Conservation (phyloP, 2,329 filamentous ascomycete species). For the Zelopaecilomyces penicillatus region DNA sequence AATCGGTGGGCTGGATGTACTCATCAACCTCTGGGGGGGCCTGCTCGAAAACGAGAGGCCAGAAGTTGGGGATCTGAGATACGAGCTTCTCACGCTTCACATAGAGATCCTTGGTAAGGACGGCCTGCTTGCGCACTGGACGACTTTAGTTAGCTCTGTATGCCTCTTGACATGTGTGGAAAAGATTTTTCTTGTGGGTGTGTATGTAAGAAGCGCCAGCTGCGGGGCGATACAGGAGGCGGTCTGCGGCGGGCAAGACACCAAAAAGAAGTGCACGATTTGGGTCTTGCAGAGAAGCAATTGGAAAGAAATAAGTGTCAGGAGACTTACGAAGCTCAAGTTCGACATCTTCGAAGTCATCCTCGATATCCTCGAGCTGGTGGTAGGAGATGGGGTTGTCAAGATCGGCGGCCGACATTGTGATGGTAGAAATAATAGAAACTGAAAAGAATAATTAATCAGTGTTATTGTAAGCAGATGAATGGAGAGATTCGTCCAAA, state of each 20-base stretch:
- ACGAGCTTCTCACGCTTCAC: constrained; percentile 64
- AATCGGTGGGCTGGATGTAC: constrained; percentile 76
- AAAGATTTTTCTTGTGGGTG: not conserved
- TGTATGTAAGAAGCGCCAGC: not conserved
- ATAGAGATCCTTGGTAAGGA: constrained; percentile 63
- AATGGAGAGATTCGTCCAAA: not conserved
- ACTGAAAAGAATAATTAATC: constrained; percentile 5
- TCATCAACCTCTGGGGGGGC: constrained; percentile 79
- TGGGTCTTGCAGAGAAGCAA: not conserved
- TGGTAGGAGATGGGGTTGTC: constrained; percentile 54
- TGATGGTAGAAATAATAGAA: constrained; percentile 10
- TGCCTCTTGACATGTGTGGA: not conserved
- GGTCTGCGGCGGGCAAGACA: not conserved
- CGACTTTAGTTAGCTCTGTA: not conserved
- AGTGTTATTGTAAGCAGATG: not conserved
- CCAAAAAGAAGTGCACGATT: not conserved
- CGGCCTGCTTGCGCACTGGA: constrained; percentile 64
- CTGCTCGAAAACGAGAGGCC: constrained; percentile 87
- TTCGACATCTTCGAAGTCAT: constrained; percentile 77
- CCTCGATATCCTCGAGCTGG: constrained; percentile 70
- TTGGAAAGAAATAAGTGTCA: not conserved
- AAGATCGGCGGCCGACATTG: constrained; percentile 27
- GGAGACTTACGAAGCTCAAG: constrained; percentile 64
- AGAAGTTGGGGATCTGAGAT: constrained; percentile 75
- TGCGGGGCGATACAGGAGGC: not conserved